Conservation (phyloP, 225 moss, liverwort and hornwort genomes). For the Lunularia cruciata region DNA sequence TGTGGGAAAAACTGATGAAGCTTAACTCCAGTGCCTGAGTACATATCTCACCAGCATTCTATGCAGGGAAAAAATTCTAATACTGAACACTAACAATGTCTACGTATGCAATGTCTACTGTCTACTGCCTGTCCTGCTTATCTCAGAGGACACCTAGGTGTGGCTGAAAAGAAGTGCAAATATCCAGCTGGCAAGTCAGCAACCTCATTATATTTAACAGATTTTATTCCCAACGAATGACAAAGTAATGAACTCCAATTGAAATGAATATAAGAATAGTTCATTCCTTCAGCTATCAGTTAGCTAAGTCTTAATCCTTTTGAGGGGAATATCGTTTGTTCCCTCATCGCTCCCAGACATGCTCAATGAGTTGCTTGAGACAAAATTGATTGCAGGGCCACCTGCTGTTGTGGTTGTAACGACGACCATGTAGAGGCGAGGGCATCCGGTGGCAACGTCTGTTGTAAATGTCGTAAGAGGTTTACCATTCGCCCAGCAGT, state of each 20-base stretch:
- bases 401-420: conserved; percentile 86
- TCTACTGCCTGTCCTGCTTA: conserved; percentile 28
- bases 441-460: conserved; percentile 72
- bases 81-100: conserved; percentile 29
- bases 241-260: conserved; percentile 35
- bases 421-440: conserved; percentile 88
- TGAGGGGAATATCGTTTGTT: conserved; percentile 4
- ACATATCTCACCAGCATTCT: conserved; percentile 44
- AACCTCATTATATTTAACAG: conserved; percentile 36
- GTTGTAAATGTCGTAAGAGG: conserved; percentile 78
- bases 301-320: conserved; percentile 17
- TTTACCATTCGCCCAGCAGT: conserved; percentile 76
- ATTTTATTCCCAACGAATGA: conserved; percentile 40
- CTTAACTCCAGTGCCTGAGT: conserved; percentile 21
- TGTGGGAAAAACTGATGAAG: conserved; percentile 2
- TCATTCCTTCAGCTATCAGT: conserved; percentile 29
- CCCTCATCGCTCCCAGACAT: conserved; percentile 17
- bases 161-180: conserved; percentile 14
- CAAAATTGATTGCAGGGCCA: conserved; percentile 86
- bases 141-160: conserved; percentile 18
- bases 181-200: conserved; percentile 31
- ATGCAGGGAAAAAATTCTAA: conserved; percentile 40
- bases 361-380: conserved; percentile 48
- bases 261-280: conserved; percentile 28
- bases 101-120: conserved; percentile 24